phyloP scores from a whole-genome alignment of 2,329 filamentous ascomycete genomes.

The Lojkania enalia region DNA sequence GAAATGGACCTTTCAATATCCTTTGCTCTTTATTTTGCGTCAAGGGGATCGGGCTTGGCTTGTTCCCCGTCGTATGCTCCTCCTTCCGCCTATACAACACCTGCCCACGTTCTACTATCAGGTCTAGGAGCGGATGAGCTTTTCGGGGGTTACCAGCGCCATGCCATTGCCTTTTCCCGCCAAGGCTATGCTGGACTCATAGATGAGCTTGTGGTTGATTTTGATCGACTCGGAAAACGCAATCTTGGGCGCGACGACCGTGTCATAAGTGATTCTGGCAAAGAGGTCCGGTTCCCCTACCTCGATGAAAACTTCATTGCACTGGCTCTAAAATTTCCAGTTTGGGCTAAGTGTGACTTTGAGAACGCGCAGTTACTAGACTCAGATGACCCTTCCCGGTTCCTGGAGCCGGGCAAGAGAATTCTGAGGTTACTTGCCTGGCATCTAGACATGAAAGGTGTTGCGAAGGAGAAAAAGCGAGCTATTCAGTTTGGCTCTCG shows the following conservation, averaged over 20 bases:
- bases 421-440: conserved; percentile 76
- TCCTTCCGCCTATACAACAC: conserved; percentile 60
- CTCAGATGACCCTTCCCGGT: conserved; percentile 27
- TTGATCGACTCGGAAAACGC: conserved; percentile 83
- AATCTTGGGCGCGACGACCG: conserved; percentile 94
- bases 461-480: conserved; percentile 88
- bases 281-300: conserved; percentile 87
- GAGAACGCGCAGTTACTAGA: conserved; percentile 40
- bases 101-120: conserved; percentile 82
- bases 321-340: conserved; percentile 74
- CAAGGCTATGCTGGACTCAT: conserved; percentile 71
- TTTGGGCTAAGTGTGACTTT: conserved; percentile 90
- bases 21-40: conserved; percentile 91
- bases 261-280: conserved; percentile 84
- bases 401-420: conserved; percentile 78
- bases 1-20: conserved; percentile 99
- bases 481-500: conserved; percentile 63
- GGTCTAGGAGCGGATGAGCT: conserved; percentile 95
- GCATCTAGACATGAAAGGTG: conserved; percentile 69
- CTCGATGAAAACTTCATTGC: conserved; percentile 85
- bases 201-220: conserved; percentile 82
- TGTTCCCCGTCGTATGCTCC: conserved; percentile 26
- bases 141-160: conserved; percentile 89
- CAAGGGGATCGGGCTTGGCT: conserved; percentile 67
- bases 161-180: conserved; percentile 73